These are phyloP conservation scores for Globomyces sp. DNA, from an alignment of 371 early-diverging fungal genomes.

Conservation along the genomic window DNA sequence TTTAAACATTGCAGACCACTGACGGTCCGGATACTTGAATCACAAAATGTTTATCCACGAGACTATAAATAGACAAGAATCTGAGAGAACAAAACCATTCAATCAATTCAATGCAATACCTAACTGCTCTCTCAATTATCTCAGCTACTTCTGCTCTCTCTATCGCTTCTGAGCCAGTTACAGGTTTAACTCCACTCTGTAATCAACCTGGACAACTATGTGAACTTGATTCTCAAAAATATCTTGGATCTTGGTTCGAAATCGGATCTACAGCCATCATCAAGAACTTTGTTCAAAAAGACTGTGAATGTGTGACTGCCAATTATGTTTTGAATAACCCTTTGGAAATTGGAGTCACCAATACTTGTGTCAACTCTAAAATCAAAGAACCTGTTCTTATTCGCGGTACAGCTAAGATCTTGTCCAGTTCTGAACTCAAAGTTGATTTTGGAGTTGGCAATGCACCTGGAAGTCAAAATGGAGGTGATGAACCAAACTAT, in stretches of 20 bases:
- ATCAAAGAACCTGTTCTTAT: not conserved
- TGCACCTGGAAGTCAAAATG: not conserved
- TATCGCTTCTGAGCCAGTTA: not conserved
- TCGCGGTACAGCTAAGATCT: slow-evolving; percentile 4
- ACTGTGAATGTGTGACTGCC: slow-evolving; percentile 13
- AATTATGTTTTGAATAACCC: slow-evolving; percentile 14
- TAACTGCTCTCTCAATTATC: no score
- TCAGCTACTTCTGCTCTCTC: no score
- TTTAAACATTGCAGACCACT: no score
- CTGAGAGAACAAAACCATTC: no score
- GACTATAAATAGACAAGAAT: no score
- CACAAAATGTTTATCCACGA: no score
- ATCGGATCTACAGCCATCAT: slow-evolving; percentile 13
- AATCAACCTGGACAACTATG: not conserved
- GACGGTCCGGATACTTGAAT: no score
- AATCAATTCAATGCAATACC: slow-evolving; percentile 1
- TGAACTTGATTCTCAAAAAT: slow-evolving; percentile 12
- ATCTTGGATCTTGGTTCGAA: slow-evolving; percentile 18
- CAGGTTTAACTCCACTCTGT: slow-evolving; percentile 5
- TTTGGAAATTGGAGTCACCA: slow-evolving; percentile 10
- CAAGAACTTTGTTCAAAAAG: slow-evolving; percentile 10
- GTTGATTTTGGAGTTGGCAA: not conserved
- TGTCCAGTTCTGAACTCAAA: slow-evolving; percentile 1
- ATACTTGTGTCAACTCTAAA: slow-evolving; percentile 4
- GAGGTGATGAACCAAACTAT: slow-evolving; percentile 13